These are phyloP conservation scores for Hygrophila difformis DNA, from an alignment of 257 asterid genomes.

Conservation along the genomic window DNA sequence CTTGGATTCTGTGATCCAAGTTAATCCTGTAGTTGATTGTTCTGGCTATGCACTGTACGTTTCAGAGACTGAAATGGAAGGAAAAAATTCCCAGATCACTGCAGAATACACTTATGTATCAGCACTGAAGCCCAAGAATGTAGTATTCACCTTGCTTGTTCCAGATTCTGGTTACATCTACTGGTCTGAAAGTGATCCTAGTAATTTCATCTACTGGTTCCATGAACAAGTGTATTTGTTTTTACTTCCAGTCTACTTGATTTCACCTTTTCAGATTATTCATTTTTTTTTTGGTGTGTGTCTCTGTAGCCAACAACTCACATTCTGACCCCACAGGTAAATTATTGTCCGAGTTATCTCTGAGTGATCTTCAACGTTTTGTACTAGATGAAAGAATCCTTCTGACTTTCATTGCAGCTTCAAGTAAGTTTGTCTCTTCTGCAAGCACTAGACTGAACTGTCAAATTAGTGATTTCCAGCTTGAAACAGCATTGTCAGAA, in stretches of 20 bases:
- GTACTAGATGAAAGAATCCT: conserved; percentile 59
- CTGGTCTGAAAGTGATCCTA: conserved; percentile 60
- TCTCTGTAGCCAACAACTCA: neutral
- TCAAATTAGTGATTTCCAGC: neutral
- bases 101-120: conserved; percentile 55
- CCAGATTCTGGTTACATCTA: conserved; percentile 58
- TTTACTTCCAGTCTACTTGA: no score
- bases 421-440: conserved; percentile 41
- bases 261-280: neutral
- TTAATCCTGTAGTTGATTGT: conserved; percentile 71
- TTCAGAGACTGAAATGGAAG: conserved; percentile 71
- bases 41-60: conserved; percentile 67
- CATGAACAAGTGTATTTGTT: neutral
- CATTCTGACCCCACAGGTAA: conserved; percentile 39
- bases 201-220: conserved; percentile 23
- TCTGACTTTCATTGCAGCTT: conserved; percentile 48
- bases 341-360: conserved; percentile 35
- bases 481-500: neutral
- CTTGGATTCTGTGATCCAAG: conserved; percentile 54
- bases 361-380: conserved; percentile 61
- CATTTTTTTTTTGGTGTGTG: neutral
- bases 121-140: conserved; percentile 63
- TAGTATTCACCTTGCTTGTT: conserved; percentile 36
- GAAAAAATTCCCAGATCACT: conserved; percentile 30
- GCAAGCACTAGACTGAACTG: neutral